These are phyloP conservation scores for Capsicum pubescens DNA, from an alignment of 257 asterid species.

Conservation along the genomic window DNA sequence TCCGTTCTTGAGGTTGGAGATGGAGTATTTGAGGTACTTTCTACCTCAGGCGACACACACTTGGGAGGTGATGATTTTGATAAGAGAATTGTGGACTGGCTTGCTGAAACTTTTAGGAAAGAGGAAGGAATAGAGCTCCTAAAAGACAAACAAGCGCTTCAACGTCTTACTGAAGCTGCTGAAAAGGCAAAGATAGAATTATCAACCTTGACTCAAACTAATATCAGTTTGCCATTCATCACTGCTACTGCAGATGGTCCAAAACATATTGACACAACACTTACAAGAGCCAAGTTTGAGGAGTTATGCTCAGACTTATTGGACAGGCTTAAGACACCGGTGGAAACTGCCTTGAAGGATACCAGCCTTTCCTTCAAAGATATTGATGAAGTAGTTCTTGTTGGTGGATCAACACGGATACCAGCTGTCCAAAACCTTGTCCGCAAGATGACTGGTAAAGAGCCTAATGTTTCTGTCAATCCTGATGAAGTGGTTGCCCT, in stretches of 20 bases:
- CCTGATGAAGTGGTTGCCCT: slow-evolving; percentile 93
- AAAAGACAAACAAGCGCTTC: slow-evolving; percentile 86
- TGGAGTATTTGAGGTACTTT: slow-evolving; percentile 83
- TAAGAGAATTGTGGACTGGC: slow-evolving; percentile 90
- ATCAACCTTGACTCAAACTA: slow-evolving; percentile 77
- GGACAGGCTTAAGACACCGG: slow-evolving; percentile 81
- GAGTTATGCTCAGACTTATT: slow-evolving; percentile 76
- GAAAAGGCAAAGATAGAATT: slow-evolving; percentile 88
- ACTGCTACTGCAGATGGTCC: slow-evolving; percentile 92
- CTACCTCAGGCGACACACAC: slow-evolving; percentile 85
- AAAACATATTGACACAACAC: slow-evolving; percentile 76
- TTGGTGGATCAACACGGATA: slow-evolving; percentile 92
- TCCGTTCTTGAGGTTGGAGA: slow-evolving; percentile 93
- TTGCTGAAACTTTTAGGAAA: slow-evolving; percentile 65
- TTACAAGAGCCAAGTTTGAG: slow-evolving; percentile 73
- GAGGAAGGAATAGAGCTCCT: slow-evolving; percentile 85
- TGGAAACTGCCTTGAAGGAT: slow-evolving; percentile 68
- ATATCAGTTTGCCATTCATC: slow-evolving; percentile 76
- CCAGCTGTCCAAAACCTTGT: slow-evolving; percentile 83
- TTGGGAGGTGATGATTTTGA: slow-evolving; percentile 90
- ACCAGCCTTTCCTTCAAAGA: slow-evolving; percentile 74
- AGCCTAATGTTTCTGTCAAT: slow-evolving; percentile 77
- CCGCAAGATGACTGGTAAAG: slow-evolving; percentile 70
- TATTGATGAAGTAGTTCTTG: slow-evolving; percentile 82
- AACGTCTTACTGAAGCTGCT: slow-evolving; percentile 82